These are phyloP conservation scores for Penicillium flavigenum DNA, from an alignment of 495 filamentous ascomycete species.

Conservation along the genomic window DNA sequence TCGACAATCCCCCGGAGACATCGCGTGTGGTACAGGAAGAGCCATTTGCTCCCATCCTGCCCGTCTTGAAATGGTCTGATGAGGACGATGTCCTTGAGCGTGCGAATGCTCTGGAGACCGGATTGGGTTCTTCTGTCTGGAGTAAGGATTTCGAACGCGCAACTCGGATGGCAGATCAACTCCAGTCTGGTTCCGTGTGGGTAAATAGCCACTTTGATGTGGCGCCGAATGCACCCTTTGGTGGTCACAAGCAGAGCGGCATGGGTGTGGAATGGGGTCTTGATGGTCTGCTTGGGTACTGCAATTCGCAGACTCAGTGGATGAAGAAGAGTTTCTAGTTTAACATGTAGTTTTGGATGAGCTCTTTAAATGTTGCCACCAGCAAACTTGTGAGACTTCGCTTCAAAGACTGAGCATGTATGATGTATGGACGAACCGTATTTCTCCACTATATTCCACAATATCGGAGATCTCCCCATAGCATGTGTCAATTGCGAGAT, in stretches of 20 bases:
- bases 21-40: conserved; percentile 51
- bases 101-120: conserved; percentile 56
- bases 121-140: conserved; percentile 59
- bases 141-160: conserved; percentile 51
- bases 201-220: conserved; percentile 54
- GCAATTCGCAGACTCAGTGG: conserved; percentile 50
- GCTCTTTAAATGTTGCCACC: neutral
- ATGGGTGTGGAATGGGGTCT: conserved; percentile 63
- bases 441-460: neutral
- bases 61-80: conserved; percentile 54
- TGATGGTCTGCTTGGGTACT: conserved; percentile 58
- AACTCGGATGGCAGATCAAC: conserved; percentile 46
- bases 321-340: conserved; percentile 17
- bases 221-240: conserved; percentile 55
- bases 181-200: conserved; percentile 59
- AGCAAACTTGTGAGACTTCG: neutral
- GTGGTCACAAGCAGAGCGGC: conserved; percentile 64
- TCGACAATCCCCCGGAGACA: conserved; percentile 57
- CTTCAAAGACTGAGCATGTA: neutral
- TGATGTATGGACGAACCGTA: neutral
- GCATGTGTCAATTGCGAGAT: neutral
- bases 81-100: conserved; percentile 58
- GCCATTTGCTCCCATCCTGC: conserved; percentile 56
- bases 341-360: neutral
- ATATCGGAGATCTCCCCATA: neutral